Evolutionary conservation across 148 eudicot species (phyloP), one percentile per base, ranked within the genome.

Genomic region (Amaranthus hypochondriacus): DNA sequence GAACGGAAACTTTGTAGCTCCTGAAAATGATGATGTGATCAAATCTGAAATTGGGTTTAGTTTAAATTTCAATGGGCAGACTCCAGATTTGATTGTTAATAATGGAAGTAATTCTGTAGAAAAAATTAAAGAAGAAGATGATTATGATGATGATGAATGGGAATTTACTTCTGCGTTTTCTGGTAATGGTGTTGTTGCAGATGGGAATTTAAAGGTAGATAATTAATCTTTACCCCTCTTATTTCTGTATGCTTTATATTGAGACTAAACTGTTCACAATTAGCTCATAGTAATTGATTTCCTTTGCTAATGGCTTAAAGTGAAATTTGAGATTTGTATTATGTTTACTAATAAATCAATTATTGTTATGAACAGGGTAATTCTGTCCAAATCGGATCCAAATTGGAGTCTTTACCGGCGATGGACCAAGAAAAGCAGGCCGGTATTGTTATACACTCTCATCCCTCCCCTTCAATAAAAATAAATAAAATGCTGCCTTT

Each of bases 141-240:
- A 73, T 47, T 86, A 78, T 66, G 88, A 74, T 48, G 90, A 81
- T 49, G 92, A 79, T 68, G 92, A 83, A 56, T 90, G 98, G 98
- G 96, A 92, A 60, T 92, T 92, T 60, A 86, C 67, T 73, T 90
- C 83, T 81, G 93, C 96, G 9, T 51, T 57, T 68, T 67, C 87
- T 56, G 83, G 74, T 15, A 60, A 28, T 56, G 78, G 50, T 66
- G 53, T 48, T 62, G 62, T 46, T 2, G 79, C 48, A 12, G 63
- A 79, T 28, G 69, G 78, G 73, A 80, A 76, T 75, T 63, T 72
- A 14, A 78, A 83, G 87, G 93, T 88, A 76, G 75, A 28, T 9
- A 44, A 0, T 48, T n/a, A 54, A 48, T 62, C 18, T 3, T 48
- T 69, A 13, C 18, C 39, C 39, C 0, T 28, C 42, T 47, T 55